Base-by-base conservation (phyloP, 495 filamentous ascomycete genomes). In the Bryoglossum gracile region DNA sequence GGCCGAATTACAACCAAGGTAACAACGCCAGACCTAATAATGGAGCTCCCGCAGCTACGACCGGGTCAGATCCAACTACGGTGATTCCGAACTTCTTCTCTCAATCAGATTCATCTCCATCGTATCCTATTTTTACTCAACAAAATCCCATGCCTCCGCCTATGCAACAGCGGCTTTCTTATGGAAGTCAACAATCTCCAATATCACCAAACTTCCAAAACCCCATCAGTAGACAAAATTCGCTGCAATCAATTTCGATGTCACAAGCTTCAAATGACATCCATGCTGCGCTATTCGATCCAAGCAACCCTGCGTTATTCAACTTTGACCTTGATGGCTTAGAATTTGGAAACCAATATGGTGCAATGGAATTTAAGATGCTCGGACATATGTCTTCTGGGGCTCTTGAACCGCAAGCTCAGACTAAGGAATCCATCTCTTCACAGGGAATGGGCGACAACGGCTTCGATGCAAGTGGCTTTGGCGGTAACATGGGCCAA, bases 281-380 rank as follows among this genome's bases (percentile, higher is more conserved):
- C 54, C 56, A 58, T 18, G 38, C 30, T 16, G 63, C 81, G 9
- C 70, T 89, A 21, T 92, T 95, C 63, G 89, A 95, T 57, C 86
- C 89, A 1, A 89, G 83, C 57, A 90, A 96, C 63, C 87, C 90
- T 6, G 84, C 87, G 0, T 65, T 94, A 37, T 95, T 89, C 71
- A 94, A 94, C 61, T 95, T 95, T 61, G 88, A 96, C 62, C 74
- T 95, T 2, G 87, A 92, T 26, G 88, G 88, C 41, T 74, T 95
- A 57, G 95, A 95, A 63, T 98, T 97, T 60, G 89, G 87, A 39
- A 96, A 91, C 59, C 86, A 91, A 25, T 98, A 95, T 57, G 90
- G 88, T 49, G 89, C 88, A 24, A 65, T 94, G 50, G 92, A 98
- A 62, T 95, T 96, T 59, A 82, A 87, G 17, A 94, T 95, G 79